Percentiles rank a stretch among this genome's conserved stretches.
phyloP scores from a whole-genome alignment of 1,139 yeast species.

The Debaryomyces singareniensis region DNA sequence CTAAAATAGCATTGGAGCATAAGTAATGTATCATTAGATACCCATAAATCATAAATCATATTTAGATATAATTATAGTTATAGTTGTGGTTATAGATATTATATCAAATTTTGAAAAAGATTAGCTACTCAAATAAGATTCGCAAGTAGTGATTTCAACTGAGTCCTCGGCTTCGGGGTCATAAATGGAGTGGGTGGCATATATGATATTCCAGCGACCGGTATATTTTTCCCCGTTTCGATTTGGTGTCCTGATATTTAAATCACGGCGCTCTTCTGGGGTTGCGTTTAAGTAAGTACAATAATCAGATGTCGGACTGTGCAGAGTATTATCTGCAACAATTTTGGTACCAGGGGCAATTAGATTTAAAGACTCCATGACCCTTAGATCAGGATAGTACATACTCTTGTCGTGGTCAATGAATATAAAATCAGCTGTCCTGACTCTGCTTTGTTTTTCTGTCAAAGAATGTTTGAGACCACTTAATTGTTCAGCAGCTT shows the following conservation, averaged over 20 bases:
- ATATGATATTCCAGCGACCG: slow-evolving; percentile 42
- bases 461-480: slow-evolving; percentile 15
- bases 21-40: too few species aligned
- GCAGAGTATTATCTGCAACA: slow-evolving; percentile 32
- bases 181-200: slow-evolving; percentile 23
- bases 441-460: slow-evolving; percentile 3
- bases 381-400: slow-evolving; percentile 39
- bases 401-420: slow-evolving; percentile 36
- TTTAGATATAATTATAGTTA: too few species aligned
- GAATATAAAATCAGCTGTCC: slow-evolving; percentile 28
- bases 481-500: slow-evolving; percentile 25
- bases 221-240: slow-evolving; percentile 20
- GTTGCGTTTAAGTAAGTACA: slow-evolving; percentile 39
- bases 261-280: slow-evolving; percentile 29
- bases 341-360: slow-evolving; percentile 35
- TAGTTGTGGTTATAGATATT: too few species aligned
- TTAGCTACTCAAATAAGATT: too few species aligned
- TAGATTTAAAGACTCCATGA: slow-evolving; percentile 33
- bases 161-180: slow-evolving; percentile 17
- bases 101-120: too few species aligned
- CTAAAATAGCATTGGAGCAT: too few species aligned
- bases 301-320: slow-evolving; percentile 37
- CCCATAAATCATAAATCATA: too few species aligned
- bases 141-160: slow-evolving; percentile 24
- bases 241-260: slow-evolving; percentile 19